Percentiles rank a stretch among this genome's conserved stretches.
Evolutionary conservation across 495 filamentous ascomycete genomes (phyloP).

Genomic region (Xylaria flabelliformis): DNA sequence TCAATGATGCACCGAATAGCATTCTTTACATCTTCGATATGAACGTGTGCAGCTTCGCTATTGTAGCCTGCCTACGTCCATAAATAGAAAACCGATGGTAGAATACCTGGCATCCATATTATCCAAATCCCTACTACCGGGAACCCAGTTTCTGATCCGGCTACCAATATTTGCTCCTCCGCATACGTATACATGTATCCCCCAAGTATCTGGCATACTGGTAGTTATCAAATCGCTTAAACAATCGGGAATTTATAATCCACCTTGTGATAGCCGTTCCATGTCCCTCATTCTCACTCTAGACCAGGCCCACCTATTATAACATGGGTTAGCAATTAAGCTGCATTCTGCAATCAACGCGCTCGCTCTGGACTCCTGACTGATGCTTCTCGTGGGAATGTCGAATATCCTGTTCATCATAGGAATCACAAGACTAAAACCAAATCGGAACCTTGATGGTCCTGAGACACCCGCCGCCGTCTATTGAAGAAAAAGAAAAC

Average conservation of each 20-base stretch:
- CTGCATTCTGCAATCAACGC: conserved; percentile 3
- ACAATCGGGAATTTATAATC: background rate
- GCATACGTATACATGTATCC: background rate
- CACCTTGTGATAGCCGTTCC: background rate
- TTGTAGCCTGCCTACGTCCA: background rate
- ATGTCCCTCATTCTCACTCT: background rate
- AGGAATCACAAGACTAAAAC: conserved; percentile 11
- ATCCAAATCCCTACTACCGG: conserved; percentile 2
- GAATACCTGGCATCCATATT: background rate
- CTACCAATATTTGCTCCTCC: background rate
- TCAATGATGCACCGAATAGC: background rate
- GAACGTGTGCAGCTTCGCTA: background rate
- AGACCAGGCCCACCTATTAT: conserved; percentile 4
- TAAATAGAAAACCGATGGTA: background rate
- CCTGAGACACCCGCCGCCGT: conserved; percentile 21
- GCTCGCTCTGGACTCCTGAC: conserved; percentile 4
- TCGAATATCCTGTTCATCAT: conserved; percentile 19
- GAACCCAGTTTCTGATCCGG: background rate
- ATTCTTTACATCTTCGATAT: background rate
- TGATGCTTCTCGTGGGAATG: conserved; percentile 15
- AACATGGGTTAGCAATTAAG: conserved; percentile 8
- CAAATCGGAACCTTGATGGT: conserved; percentile 18
- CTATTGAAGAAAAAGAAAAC: conserved; percentile 20
- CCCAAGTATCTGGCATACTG: background rate
- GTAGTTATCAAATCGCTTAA: too few relatives aligned